Base-by-base conservation (phyloP, 2,329 filamentous ascomycete species). In the Epichloe uncinata region DNA sequence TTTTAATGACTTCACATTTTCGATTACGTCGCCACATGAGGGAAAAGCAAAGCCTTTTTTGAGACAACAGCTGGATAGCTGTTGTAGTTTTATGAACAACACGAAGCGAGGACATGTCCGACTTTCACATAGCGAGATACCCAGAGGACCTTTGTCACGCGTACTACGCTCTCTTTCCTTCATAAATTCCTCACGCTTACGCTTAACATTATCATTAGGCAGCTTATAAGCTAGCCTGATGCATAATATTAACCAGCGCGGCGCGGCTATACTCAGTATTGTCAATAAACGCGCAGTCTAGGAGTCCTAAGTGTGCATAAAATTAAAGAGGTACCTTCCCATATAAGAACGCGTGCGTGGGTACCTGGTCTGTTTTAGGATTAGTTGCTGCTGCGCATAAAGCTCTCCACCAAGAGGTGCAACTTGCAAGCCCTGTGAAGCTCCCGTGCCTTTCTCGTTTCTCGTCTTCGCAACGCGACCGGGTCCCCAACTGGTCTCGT, bases 401-500 rank as follows among this genome's bases (percentile, higher is more conserved):
- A 36, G 35, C 15, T 36, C 12, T 36, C 26, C 26, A 26, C 26
- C 26, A 26, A 26, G 26, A 45, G 16, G 18, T 37, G 12, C 44
- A 45, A 45, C 30, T 33, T 45, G 16, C 43, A 20, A 30, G 36
- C 34, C 35, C 20, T 35, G 5, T 30, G 30, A 15, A 47, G 45
- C 45, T 41, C 5, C 11, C 15, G 9, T 15, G 6, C 9, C 5
- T 41, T 4, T 16, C 12, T 47, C 26, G 7, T 8, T 38, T 20
- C 16, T 47, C 34, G 42, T 11, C 42, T 40, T 45, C 34, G 41
- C 33, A 42, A 37, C 41, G 22, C 40, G 33, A 37, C 47, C 20
- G n/a, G 15, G 38, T 30, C 45, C 34, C 30, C 20, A 40, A 18
- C 38, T 43, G 37, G 38, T 44, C 43, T 35, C 38, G 56, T 63